Evolutionary conservation across 768 basidiomycete species (phyloP), one percentile per base, ranked within the genome.

Genomic region (Boletellus ananiceps): DNA sequence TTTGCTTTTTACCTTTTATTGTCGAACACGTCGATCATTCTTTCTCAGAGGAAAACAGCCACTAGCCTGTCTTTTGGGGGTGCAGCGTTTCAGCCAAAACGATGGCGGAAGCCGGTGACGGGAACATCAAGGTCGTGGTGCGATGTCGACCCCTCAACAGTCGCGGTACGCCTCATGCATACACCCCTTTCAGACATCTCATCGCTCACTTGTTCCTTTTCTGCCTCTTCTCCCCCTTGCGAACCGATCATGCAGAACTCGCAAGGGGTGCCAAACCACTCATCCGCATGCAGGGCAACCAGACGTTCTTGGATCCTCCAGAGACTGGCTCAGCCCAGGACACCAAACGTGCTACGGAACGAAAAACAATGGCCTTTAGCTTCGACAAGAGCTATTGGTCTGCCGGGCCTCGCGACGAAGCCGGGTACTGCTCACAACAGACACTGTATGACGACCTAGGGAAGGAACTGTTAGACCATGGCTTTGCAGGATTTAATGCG

Each of bases 371-470:
- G 82, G 69, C 79, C 0, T 98, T 98, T 69, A 86, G 88, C 54
- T 98, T 97, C 58, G 95, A 98, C 79, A 95, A 94, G 78, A 89
- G 87, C 47, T 98, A 97, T 69, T 95, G 93, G 94, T 93, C 92
- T 35, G 93, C 93, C 13, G 91, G 93, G 1, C 77, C 87, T 9
- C 77, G 89, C 59, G 88, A 93, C 62, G 95, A 96, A 49, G 86
- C 90, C 0, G 76, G 78, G 13, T 98, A 97, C 64, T 94, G 93
- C 57, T 91, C 88, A 4, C 95, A 99, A 61, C 85, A 95, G 67
- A 97, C 93, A 0, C 74, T 98, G 50, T 97, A 91, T 69, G 83
- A 93, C 57, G 95, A 98, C 73, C 68, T 98, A 32, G 95, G 95
- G 37, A 88, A 86, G 69, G 95, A 97, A 63, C 70, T 99, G 45